Evolutionary conservation across 73 alveolate genomes (phyloP), one percentile per base, ranked within the genome.

Genomic region (Diophrys sp.): DNA sequence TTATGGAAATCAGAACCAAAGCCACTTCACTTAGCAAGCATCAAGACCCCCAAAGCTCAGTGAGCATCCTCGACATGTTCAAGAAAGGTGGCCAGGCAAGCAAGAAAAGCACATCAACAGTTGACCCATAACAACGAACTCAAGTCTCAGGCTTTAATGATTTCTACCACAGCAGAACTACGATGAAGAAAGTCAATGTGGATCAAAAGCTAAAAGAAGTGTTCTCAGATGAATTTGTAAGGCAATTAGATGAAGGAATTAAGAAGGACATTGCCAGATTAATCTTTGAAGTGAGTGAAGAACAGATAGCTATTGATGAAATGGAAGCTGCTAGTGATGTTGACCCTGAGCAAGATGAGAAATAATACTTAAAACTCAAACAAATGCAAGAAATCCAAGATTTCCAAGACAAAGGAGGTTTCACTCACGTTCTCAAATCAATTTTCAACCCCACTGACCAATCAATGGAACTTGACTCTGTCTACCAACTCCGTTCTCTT

Each of bases 401-500:
- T 31, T 80, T 80, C 70, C 82, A 80, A 25, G 89, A 80, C 30
- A 44, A 78, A 72, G 89, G 89, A 31, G 89, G 89, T 24, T 73
- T 80, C n/a, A 79, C 89, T 11, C 31, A 32, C 26, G 74, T 80
- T 1, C 56, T 80, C 28, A 71, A 73, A 29, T 82, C 71, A 23
- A 80, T 80, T 28, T 80, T 80, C 73, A 80, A 80, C 28, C 89
- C 89, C 1, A 24, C 33, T 33, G 89, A 67, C 28, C 55, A 71
- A 26, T 67, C 71, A 8, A 56, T 80, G 56, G 89, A 80, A 34
- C 70, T 80, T 25, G 89, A 80, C 27, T 71, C 89, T 55, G 89
- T 80, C 2, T 73, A 70, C 67, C 44, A 80, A 31, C 72, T 80
- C 28, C 71, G 73, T 31, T 44, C 18, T 32, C 89, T 80, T 1